A percentile compares a stretch with the other conserved stretches of the same genome.
Evolutionary conservation across 352 stramenopile species (phyloP).

Genomic region (Globisporangium nagaii): DNA sequence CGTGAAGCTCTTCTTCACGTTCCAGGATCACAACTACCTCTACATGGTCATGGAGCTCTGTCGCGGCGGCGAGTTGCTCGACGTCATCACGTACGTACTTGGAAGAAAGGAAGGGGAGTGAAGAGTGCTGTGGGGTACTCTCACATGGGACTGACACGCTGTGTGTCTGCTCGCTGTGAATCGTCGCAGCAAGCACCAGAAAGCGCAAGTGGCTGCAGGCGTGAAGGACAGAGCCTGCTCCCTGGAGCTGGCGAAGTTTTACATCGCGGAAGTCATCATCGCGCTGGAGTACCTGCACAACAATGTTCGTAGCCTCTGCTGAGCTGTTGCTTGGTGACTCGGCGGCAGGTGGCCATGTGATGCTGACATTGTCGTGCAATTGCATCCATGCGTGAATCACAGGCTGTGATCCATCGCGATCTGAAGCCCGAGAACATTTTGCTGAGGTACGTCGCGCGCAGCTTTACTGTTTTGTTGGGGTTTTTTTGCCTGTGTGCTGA

Average conservation of each 20-base stretch:
- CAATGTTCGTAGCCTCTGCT: slow-evolving; percentile 26
- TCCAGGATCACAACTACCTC: slow-evolving; percentile 85
- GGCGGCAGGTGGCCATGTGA: neutral
- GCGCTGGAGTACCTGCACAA: slow-evolving; percentile 94
- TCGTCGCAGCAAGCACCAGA: slow-evolving; percentile 61
- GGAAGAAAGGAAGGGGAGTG: neutral
- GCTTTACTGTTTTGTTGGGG: neutral
- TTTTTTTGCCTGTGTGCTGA: neutral
- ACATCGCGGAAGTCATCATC: slow-evolving; percentile 92
- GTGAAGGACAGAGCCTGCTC: slow-evolving; percentile 63
- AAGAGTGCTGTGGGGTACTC: neutral
- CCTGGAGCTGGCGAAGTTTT: slow-evolving; percentile 86
- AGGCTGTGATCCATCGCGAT: slow-evolving; percentile 94
- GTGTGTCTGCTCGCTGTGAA: neutral
- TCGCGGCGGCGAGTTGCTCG: slow-evolving; percentile 77
- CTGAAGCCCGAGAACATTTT: slow-evolving; percentile 92
- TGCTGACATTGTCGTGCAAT: neutral
- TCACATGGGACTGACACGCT: neutral
- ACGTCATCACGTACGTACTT: slow-evolving; percentile 77
- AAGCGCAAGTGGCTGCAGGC: slow-evolving; percentile 48
- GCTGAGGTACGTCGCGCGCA: slow-evolving; percentile 25
- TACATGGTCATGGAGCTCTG: slow-evolving; percentile 92
- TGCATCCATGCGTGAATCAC: too few species aligned
- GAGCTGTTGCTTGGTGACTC: neutral
- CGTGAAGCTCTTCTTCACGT: slow-evolving; percentile 89